These are phyloP conservation scores for Crithidia thermophila DNA, from an alignment of 208 protist species.

Conservation along the genomic window DNA sequence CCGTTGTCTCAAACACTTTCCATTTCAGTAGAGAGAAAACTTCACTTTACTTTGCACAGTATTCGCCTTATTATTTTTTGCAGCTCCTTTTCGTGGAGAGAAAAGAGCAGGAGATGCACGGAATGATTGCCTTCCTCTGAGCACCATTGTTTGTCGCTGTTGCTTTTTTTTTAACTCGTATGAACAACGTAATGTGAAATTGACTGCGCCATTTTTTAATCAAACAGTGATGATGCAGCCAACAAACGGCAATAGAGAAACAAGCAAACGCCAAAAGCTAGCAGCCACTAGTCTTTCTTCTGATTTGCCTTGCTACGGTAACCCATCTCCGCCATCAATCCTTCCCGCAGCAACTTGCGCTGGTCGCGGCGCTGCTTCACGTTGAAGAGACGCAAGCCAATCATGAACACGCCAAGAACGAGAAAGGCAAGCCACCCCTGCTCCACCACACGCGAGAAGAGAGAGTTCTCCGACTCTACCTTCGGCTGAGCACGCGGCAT, in stretches of 20 bases:
- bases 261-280: too few species aligned
- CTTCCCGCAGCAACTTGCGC: conserved; percentile 61
- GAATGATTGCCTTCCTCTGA: too few species aligned
- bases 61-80: too few species aligned
- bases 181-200: too few species aligned
- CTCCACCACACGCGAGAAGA: conserved; percentile 47
- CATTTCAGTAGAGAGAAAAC: too few species aligned
- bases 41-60: too few species aligned
- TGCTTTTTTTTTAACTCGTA: too few species aligned
- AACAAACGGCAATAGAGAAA: background rate
- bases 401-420: conserved; percentile 70
- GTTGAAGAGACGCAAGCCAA: conserved; percentile 83
- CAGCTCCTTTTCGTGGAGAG: too few species aligned
- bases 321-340: conserved; percentile 64
- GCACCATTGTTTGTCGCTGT: too few species aligned
- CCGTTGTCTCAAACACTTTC: too few species aligned
- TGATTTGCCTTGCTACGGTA: conserved; percentile 30
- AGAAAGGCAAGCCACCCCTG: conserved; percentile 79
- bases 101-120: too few species aligned
- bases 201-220: background rate
- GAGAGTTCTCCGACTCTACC: conserved; percentile 34
- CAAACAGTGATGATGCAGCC: background rate
- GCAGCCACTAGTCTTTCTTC: conserved; percentile 25
- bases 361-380: conserved; percentile 67
- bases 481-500: conserved; percentile 38